Evolutionary conservation across 192 early-diverging fungal genomes (phyloP).

Genomic region (Dispira parvispora): DNA sequence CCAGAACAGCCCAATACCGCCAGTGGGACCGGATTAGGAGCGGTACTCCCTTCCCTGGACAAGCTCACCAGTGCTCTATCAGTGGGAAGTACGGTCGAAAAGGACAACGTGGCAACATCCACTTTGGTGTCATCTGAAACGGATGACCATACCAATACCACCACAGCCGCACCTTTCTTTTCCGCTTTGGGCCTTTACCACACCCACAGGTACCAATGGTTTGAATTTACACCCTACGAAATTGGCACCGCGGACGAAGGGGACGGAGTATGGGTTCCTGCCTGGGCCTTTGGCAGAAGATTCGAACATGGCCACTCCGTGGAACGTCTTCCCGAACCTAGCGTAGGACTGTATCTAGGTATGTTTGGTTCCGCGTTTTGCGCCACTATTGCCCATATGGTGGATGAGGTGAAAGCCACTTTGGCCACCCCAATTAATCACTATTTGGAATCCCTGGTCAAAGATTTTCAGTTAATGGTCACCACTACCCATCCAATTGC

Average conservation of each 20-base stretch:
- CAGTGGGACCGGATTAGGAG: background rate
- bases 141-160: background rate
- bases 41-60: background rate
- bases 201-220: conserved; percentile 52
- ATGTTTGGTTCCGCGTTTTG: conserved; percentile 26
- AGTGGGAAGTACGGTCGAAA: background rate
- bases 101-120: background rate
- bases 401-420: conserved; percentile 23
- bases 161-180: background rate
- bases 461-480: conserved; percentile 32
- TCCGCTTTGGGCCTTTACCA: background rate
- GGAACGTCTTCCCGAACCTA: conserved; percentile 46
- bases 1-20: background rate
- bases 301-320: conserved; percentile 44
- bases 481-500: conserved; percentile 41
- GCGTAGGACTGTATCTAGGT: conserved; percentile 48
- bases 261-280: conserved; percentile 52
- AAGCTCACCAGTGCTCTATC: background rate
- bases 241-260: conserved; percentile 52
- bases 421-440: conserved; percentile 15
- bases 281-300: conserved; percentile 58
- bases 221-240: conserved; percentile 67
- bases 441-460: conserved; percentile 21
- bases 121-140: background rate
- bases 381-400: conserved; percentile 24